These are phyloP conservation scores for Kluyveromyces starmeri DNA, from an alignment of 805 yeast species.

Conservation along the genomic window DNA sequence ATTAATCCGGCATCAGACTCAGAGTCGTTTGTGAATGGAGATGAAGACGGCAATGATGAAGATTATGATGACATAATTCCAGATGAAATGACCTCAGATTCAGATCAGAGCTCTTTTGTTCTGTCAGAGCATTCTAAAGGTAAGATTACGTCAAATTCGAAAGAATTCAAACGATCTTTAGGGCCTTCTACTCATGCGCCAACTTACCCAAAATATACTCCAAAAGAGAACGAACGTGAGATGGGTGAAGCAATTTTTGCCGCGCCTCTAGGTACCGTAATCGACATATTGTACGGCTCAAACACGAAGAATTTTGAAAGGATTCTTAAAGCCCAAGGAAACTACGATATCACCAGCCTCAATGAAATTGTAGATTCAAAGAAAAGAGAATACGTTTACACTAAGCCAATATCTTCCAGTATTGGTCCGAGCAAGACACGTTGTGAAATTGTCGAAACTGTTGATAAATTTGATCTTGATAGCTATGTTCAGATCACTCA, in stretches of 20 bases:
- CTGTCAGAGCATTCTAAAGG: too few species aligned
- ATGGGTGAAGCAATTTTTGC: slow-evolving; percentile 43
- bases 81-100: slow-evolving; percentile 4
- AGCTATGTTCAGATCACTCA: slow-evolving; percentile 43
- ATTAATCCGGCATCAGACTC: background rate
- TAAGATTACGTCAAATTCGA: too few species aligned
- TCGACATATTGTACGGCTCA: slow-evolving; percentile 51
- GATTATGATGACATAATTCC: slow-evolving; percentile 6
- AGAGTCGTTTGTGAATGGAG: background rate
- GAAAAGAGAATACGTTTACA: slow-evolving; percentile 45
- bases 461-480: slow-evolving; percentile 44
- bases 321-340: slow-evolving; percentile 52
- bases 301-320: slow-evolving; percentile 37
- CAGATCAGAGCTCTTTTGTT: slow-evolving; percentile 4
- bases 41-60: slow-evolving; percentile 11
- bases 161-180: slow-evolving; percentile 1
- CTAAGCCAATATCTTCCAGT: slow-evolving; percentile 55
- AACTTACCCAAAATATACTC: slow-evolving; percentile 36
- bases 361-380: slow-evolving; percentile 31
- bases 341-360: slow-evolving; percentile 46
- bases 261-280: slow-evolving; percentile 62
- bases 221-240: slow-evolving; percentile 43
- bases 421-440: slow-evolving; percentile 72
- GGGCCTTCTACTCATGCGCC: slow-evolving; percentile 44
- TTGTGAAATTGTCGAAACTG: slow-evolving; percentile 53